Percentiles rank a stretch among this genome's conserved stretches.
Evolutionary conservation across 2,329 filamentous ascomycete species (phyloP).

Genomic region (Camillea tinctor): DNA sequence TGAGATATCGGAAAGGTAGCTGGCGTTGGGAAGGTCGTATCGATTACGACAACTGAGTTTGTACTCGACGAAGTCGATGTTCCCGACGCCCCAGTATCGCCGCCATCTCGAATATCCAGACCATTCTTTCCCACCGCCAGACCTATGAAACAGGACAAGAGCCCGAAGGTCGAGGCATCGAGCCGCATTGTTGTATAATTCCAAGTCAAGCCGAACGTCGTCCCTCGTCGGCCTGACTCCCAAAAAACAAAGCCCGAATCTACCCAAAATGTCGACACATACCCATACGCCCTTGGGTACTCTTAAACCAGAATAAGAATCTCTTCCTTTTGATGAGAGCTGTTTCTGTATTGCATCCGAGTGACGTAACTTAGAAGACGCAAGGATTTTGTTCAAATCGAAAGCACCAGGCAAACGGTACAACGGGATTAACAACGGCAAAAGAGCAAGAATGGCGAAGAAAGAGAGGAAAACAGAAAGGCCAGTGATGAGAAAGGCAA

Average conservation of each 20-base stretch:
- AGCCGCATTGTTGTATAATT: slow-evolving; percentile 26
- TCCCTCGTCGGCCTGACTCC: slow-evolving; percentile 17
- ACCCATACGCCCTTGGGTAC: neutral
- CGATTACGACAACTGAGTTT: slow-evolving; percentile 13
- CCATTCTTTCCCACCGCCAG: slow-evolving; percentile 9
- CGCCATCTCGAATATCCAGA: slow-evolving; percentile 3
- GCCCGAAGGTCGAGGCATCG: slow-evolving; percentile 25
- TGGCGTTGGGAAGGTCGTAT: slow-evolving; percentile 1
- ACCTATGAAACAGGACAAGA: slow-evolving; percentile 22
- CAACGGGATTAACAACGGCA: slow-evolving; percentile 1
- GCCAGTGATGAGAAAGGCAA: slow-evolving; percentile 1
- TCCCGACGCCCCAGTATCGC: slow-evolving; percentile 2
- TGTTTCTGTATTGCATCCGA: neutral
- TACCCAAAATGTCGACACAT: neutral
- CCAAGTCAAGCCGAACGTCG: slow-evolving; percentile 10
- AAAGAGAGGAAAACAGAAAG: slow-evolving; percentile 3
- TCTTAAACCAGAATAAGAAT: neutral
- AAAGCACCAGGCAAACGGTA: slow-evolving; percentile 7
- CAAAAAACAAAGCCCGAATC: slow-evolving; percentile 4
- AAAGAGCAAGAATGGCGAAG: slow-evolving; percentile 1
- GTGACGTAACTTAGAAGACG: neutral
- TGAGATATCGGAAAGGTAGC: slow-evolving; percentile 2
- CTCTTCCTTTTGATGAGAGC: neutral
- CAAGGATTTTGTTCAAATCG: neutral
- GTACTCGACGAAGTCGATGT: neutral